These are phyloP conservation scores for Oryza glumipatula DNA, from an alignment of 176 grass and related monocot genomes.

Conservation along the genomic window DNA sequence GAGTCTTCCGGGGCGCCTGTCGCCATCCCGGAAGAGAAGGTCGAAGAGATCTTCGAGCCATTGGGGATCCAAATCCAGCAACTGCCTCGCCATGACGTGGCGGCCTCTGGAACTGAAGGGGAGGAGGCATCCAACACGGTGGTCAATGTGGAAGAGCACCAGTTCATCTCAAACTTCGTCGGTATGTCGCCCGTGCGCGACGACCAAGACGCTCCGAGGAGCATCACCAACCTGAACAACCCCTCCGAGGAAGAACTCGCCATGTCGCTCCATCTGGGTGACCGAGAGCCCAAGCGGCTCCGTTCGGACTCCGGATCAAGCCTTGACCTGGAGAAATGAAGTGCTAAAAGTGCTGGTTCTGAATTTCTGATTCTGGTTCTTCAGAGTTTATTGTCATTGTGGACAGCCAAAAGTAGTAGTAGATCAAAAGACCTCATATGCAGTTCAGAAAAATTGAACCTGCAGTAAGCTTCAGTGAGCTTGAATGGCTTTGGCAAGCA, in stretches of 20 bases:
- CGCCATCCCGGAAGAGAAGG: constrained; percentile 51
- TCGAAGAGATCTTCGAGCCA: constrained; percentile 70
- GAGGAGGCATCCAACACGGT: constrained; percentile 50
- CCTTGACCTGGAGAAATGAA: constrained; percentile 69
- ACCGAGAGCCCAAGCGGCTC: constrained; percentile 72
- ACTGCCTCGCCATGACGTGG: constrained; percentile 49
- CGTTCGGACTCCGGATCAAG: constrained; percentile 40
- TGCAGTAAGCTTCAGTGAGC: constrained; percentile 31
- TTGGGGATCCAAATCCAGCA: constrained; percentile 78
- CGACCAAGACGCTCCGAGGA: constrained; percentile 52
- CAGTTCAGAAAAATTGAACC: constrained; percentile 38
- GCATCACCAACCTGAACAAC: constrained; percentile 63
- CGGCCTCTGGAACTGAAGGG: constrained; percentile 54
- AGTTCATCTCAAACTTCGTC: constrained; percentile 82
- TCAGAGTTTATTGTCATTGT: background rate
- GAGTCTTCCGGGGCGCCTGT: constrained; percentile 58
- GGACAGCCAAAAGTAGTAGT: constrained; percentile 12
- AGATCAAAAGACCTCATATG: constrained; percentile 11
- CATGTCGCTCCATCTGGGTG: constrained; percentile 79
- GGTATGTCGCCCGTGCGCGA: constrained; percentile 56
- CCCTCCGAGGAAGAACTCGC: constrained; percentile 81
- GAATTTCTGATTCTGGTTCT: background rate
- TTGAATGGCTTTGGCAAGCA: constrained; percentile 3
- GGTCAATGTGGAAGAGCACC: constrained; percentile 75
- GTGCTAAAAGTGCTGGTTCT: no score